These are phyloP conservation scores for Boletus reticulatus DNA, from an alignment of 768 basidiomycete species.

Conservation along the genomic window DNA sequence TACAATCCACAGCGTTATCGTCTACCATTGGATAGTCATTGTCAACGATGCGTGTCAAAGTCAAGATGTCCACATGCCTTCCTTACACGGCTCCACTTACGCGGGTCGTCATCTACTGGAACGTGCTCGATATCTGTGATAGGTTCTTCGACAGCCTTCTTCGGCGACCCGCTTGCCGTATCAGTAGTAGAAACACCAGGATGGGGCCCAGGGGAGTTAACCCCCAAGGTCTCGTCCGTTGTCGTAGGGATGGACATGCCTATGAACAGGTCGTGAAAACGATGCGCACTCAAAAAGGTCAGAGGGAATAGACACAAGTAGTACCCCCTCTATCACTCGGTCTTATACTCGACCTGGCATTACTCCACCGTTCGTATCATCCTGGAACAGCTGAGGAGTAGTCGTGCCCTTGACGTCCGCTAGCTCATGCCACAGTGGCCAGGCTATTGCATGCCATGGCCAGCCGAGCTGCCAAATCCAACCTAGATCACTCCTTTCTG, in stretches of 20 bases:
- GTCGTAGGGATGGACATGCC: slow-evolving; percentile 11
- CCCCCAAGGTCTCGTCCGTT: not conserved
- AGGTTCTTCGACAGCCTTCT: slow-evolving; percentile 1
- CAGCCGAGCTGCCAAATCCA: not conserved
- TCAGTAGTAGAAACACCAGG: not conserved
- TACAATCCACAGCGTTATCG: slow-evolving; percentile 26
- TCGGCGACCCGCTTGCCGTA: not conserved
- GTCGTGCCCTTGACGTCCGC: not conserved
- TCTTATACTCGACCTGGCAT: slow-evolving; percentile 21
- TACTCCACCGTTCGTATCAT: not conserved
- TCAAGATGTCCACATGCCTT: slow-evolving; percentile 41
- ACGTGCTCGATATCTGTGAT: slow-evolving; percentile 35
- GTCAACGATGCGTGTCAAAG: not conserved
- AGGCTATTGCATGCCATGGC: not conserved
- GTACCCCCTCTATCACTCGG: slow-evolving; percentile 1
- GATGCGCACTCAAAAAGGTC: slow-evolving; percentile 2
- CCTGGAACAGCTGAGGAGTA: not conserved
- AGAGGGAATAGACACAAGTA: not conserved
- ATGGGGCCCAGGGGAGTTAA: not conserved
- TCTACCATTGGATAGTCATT: slow-evolving; percentile 11
- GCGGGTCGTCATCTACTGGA: slow-evolving; percentile 57
- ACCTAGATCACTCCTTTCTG: not conserved
- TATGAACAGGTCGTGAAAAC: slow-evolving; percentile 1
- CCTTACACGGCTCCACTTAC: slow-evolving; percentile 51
- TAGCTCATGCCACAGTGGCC: not conserved